These are phyloP conservation scores for Amphichorda felina DNA, from an alignment of 2,329 filamentous ascomycete genomes.

Conservation along the genomic window DNA sequence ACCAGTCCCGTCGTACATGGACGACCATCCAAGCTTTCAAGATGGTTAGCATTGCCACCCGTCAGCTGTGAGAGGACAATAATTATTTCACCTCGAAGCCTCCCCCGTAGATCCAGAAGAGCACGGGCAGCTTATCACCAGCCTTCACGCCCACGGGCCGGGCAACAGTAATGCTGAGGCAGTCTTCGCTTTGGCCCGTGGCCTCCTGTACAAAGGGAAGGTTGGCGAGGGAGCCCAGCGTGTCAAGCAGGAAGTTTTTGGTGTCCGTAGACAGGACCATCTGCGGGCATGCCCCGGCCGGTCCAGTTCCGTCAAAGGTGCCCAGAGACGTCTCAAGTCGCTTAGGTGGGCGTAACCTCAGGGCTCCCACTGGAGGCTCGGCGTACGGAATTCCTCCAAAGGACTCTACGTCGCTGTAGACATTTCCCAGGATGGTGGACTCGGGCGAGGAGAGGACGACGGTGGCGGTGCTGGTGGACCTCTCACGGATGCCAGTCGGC, in stretches of 20 bases:
- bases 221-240: conserved; percentile 25
- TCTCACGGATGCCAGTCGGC: too few species aligned
- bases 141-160: conserved; percentile 29
- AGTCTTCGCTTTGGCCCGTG: conserved; percentile 36
- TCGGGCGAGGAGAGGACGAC: conserved; percentile 7
- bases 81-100: conserved; percentile 28
- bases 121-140: conserved; percentile 35
- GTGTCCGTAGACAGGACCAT: conserved; percentile 34
- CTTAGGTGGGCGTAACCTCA: conserved; percentile 60
- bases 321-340: conserved; percentile 38
- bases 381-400: conserved; percentile 71
- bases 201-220: conserved; percentile 30
- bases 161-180: conserved; percentile 33
- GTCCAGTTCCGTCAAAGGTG: conserved; percentile 45
- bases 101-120: conserved; percentile 47
- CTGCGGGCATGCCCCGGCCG: conserved; percentile 55
- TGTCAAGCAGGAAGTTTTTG: conserved; percentile 17
- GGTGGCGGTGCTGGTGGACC: conserved; percentile 5
- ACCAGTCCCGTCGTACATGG: conserved; percentile 22
- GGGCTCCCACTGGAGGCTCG: conserved; percentile 50
- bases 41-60: background rate
- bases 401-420: conserved; percentile 48
- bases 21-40: conserved; percentile 18
- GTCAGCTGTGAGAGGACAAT: too few species aligned
- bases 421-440: conserved; percentile 11